Base-by-base conservation (phyloP, 2,329 filamentous ascomycete species). In the Pezicula radicicola region DNA sequence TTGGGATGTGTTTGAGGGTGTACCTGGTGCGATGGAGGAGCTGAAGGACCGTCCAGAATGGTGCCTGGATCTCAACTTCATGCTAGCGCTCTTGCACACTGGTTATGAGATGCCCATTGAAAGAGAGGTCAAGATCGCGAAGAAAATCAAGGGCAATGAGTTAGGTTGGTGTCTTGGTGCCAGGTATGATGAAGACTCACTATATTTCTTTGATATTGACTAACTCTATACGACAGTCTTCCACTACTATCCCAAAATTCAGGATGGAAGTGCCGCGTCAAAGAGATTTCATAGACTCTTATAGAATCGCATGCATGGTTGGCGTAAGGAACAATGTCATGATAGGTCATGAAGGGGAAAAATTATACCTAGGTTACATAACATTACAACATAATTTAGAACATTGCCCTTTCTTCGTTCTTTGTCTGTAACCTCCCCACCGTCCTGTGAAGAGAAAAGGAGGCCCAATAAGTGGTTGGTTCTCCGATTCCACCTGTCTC, bases 31-130 rank as follows among this genome's bases (percentile, higher is more conserved):
- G 0, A 70, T 97, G 48, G 79, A 87, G 2, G 91, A 97, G 74
- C 79, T 99, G 30, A 75, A 77, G 49, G 91, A 82, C 55, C 83
- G 93, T 52, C 91, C 94, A 2, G 92, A 99, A 72, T 89, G 88
- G 71, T 99, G 94, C 73, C 75, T 99, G 63, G 94, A 99, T 71
- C 76, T 99, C 63, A 99, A 90, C 76, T 99, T 97, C 68, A 97
- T 97, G 91, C 75, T 96, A 63, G 89, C 89, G 25, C 77, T 99
- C 52, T 75, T 97, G 50, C 92, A 97, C 72, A 96, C 91, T 6
- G 94, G 94, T 3, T 99, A 99, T 66, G 94, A 97, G 61, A 97
- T 99, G 91, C 93, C 93, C 4, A 86, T 97, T 63, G 90, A 96
- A 61, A 83, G 95, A 37, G 94, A 99, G 72, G 91, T 99, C 60